Conservation (phyloP, 2,329 filamentous ascomycete genomes). For the Aspergillus versicolor region DNA sequence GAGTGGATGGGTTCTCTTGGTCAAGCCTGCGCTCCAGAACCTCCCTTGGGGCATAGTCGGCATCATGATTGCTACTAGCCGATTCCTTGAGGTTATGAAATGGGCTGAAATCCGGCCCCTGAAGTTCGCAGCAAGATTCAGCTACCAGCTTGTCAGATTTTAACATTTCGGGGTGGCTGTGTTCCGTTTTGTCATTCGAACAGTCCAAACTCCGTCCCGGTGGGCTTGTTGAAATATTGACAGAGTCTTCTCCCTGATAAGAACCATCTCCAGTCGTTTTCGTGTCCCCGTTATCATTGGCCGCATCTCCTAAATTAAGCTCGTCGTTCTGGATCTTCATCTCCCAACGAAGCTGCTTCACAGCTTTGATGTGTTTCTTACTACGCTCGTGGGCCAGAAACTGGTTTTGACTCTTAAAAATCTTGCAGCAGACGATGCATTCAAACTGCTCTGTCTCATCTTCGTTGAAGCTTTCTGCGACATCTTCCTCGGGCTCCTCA, state of each 20-base stretch:
- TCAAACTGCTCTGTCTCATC: slow-evolving; percentile 57
- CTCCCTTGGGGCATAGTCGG: slow-evolving; percentile 45
- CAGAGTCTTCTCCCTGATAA: neutral
- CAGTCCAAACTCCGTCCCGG: neutral
- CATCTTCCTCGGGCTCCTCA: slow-evolving; percentile 53
- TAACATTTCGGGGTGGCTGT: neutral
- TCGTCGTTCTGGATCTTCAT: slow-evolving; percentile 78
- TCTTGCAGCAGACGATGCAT: slow-evolving; percentile 64
- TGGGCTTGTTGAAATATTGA: neutral
- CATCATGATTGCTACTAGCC: slow-evolving; percentile 5
- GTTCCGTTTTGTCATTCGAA: neutral
- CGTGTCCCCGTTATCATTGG: neutral
- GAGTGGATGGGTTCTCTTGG: slow-evolving; percentile 14
- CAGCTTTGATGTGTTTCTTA: slow-evolving; percentile 89
- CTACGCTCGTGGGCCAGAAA: slow-evolving; percentile 90
- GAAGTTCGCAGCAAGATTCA: neutral
- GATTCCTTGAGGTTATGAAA: neutral
- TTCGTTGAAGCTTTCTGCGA: slow-evolving; percentile 46
- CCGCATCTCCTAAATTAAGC: slow-evolving; percentile 22
- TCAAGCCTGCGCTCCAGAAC: slow-evolving; percentile 41
- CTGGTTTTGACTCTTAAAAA: slow-evolving; percentile 87
- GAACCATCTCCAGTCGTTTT: neutral
- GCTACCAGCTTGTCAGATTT: neutral
- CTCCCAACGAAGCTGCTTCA: slow-evolving; percentile 74
- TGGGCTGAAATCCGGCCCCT: neutral